Conservation (phyloP, 2,329 filamentous ascomycete genomes). For the Mollisiaceae sp. region DNA sequence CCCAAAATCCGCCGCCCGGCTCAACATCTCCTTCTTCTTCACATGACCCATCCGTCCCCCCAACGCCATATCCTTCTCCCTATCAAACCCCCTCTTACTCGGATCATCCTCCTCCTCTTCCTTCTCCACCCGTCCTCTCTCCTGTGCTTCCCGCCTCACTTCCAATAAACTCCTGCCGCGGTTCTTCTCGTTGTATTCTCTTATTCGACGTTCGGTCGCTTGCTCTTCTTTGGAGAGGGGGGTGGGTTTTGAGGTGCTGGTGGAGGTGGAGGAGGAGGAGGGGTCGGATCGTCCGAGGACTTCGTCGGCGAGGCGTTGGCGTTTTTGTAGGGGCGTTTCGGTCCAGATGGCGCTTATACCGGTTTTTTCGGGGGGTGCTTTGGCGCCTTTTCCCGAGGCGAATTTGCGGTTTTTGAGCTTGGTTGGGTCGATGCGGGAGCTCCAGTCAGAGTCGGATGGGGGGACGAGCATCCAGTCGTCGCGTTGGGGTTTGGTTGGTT, state of each 20-base stretch:
- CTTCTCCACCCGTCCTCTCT: slow-evolving; percentile 51
- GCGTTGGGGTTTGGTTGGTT: slow-evolving; percentile 61
- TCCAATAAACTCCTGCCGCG: slow-evolving; percentile 65
- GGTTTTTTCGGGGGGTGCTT: slow-evolving; percentile 44
- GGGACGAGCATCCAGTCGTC: slow-evolving; percentile 87
- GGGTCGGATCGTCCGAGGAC: slow-evolving; percentile 70
- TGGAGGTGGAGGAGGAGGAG: slow-evolving; percentile 4
- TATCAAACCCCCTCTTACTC: slow-evolving; percentile 85
- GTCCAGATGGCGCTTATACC: slow-evolving; percentile 70
- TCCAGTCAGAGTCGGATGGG: slow-evolving; percentile 58
- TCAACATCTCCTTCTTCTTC: slow-evolving; percentile 79
- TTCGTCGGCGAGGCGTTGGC: slow-evolving; percentile 78
- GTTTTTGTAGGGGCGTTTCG: slow-evolving; percentile 88
- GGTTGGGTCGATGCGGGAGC: slow-evolving; percentile 76
- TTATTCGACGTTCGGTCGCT: slow-evolving; percentile 55
- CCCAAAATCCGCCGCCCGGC: slow-evolving; percentile 80
- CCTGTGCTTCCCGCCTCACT: slow-evolving; percentile 40
- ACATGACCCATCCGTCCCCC: slow-evolving; percentile 73
- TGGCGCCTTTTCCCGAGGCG: slow-evolving; percentile 68
- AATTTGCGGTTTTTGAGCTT: slow-evolving; percentile 84
- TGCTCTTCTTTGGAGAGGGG: slow-evolving; percentile 43
- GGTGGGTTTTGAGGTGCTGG: slow-evolving; percentile 26
- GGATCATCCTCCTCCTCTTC: slow-evolving; percentile 87
- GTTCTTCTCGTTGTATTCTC: slow-evolving; percentile 61
- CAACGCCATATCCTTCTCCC: slow-evolving; percentile 90